Conservation (phyloP, 2,329 filamentous ascomycete genomes). For the Verticillium isaacii region DNA sequence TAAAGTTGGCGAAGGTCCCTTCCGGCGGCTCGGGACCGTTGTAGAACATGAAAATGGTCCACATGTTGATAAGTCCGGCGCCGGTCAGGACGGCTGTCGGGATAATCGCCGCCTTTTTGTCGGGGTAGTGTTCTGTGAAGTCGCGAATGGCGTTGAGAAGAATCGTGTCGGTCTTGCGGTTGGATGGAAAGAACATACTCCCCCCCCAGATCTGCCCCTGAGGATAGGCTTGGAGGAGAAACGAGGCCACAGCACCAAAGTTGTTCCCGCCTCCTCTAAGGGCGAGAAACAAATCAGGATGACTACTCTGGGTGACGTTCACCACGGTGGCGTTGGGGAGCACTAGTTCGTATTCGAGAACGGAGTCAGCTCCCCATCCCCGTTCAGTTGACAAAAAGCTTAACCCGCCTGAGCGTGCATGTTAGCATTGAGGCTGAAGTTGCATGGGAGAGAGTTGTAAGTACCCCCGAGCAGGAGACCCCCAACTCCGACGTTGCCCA, state of each 20-base stretch:
- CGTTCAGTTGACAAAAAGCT: slow-evolving; percentile 46
- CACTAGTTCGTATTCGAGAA: slow-evolving; percentile 47
- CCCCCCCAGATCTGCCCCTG: slow-evolving; percentile 39
- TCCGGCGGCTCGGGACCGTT: slow-evolving; percentile 49
- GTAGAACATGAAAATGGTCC: slow-evolving; percentile 60
- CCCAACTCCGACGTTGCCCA: slow-evolving; percentile 41
- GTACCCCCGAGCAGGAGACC: slow-evolving; percentile 50
- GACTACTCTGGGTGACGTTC: slow-evolving; percentile 32
- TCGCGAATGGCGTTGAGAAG: slow-evolving; percentile 45
- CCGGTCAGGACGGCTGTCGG: slow-evolving; percentile 44
- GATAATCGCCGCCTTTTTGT: slow-evolving; percentile 57
- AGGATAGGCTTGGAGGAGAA: slow-evolving; percentile 35
- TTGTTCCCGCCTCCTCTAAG: slow-evolving; percentile 54
- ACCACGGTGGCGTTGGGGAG: slow-evolving; percentile 43
- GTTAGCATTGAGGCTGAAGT: slow-evolving; percentile 41
- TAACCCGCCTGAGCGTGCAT: slow-evolving; percentile 31
- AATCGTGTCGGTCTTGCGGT: slow-evolving; percentile 19
- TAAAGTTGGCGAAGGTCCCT: slow-evolving; percentile 53
- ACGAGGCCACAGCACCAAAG: slow-evolving; percentile 46
- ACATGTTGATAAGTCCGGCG: slow-evolving; percentile 41
- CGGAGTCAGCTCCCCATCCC: slow-evolving; percentile 46
- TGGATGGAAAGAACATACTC: slow-evolving; percentile 30
- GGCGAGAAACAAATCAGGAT: slow-evolving; percentile 46
- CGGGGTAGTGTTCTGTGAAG: slow-evolving; percentile 53
- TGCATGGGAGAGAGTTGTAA: slow-evolving; percentile 16